These are phyloP conservation scores for Chrysopogon serrulatus DNA, from an alignment of 176 grass and related monocot species.

Conservation along the genomic window DNA sequence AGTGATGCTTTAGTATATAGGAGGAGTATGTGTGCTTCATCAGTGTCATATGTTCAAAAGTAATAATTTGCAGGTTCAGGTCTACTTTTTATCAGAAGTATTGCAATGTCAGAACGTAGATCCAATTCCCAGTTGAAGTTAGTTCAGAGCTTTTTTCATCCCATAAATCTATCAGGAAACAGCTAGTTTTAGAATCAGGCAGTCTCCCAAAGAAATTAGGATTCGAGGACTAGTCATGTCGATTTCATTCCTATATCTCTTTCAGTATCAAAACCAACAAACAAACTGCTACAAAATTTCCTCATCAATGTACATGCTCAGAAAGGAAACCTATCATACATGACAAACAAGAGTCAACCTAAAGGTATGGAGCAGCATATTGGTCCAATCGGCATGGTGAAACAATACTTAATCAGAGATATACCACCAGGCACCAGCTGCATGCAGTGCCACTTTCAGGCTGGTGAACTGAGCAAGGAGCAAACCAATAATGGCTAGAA, in stretches of 20 bases:
- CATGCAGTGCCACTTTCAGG: neutral
- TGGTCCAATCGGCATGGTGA: neutral
- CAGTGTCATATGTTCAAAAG: neutral
- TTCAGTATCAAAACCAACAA: neutral
- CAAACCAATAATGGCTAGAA: neutral
- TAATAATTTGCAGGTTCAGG: neutral
- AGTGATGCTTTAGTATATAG: neutral
- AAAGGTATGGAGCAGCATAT: neutral
- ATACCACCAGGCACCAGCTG: neutral
- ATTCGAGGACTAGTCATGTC: neutral
- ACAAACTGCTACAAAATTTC: neutral
- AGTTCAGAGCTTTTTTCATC: neutral
- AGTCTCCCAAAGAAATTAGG: no score
- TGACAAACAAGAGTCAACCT: neutral
- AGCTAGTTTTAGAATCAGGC: neutral
- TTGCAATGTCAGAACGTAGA: neutral
- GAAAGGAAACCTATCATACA: constrained; percentile 17
- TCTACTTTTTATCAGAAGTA: neutral
- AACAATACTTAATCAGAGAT: neutral
- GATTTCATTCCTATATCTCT: neutral
- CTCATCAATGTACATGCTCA: neutral
- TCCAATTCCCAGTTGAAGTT: neutral
- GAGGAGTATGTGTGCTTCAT: neutral
- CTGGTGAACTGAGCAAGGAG: neutral
- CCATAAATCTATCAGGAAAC: neutral